A percentile compares a stretch with the other conserved stretches of the same genome.
Evolutionary conservation across 106 monocot species (phyloP).

Genomic region (Dendrobium catenatum): DNA sequence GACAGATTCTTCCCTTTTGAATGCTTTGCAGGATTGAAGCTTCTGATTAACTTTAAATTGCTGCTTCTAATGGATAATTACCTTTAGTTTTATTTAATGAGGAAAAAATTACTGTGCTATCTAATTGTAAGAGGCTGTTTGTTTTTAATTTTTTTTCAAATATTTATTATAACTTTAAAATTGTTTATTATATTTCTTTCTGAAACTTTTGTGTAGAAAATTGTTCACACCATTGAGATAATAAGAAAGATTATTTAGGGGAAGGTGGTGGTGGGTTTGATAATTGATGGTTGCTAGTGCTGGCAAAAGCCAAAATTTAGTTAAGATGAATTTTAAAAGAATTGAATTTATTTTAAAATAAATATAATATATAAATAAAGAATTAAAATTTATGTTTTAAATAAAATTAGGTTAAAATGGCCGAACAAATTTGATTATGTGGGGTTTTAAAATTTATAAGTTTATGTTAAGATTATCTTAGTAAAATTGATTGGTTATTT

Average conservation of each 20-base stretch:
- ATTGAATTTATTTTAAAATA: too few species aligned
- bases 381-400: too few species aligned
- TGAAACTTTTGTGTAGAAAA: neutral
- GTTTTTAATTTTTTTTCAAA: neutral
- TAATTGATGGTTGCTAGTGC: too few species aligned
- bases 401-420: too few species aligned
- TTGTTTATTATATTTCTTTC: neutral
- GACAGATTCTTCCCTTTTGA: neutral
- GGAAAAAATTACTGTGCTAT: neutral
- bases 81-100: neutral
- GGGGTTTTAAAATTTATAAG: too few species aligned
- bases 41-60: neutral
- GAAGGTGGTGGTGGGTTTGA: too few species aligned
- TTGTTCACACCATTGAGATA: neutral
- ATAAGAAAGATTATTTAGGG: neutral
- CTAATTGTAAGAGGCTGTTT: neutral
- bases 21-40: constrained; percentile 3
- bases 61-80: neutral
- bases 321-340: too few species aligned
- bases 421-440: too few species aligned
- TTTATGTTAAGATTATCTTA: too few species aligned
- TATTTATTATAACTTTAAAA: neutral
- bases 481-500: too few species aligned
- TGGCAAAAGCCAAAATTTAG: too few species aligned
- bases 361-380: too few species aligned